These are phyloP conservation scores for Aspergillus pseudoglaucus DNA, from an alignment of 2,329 filamentous ascomycete species.

Conservation along the genomic window DNA sequence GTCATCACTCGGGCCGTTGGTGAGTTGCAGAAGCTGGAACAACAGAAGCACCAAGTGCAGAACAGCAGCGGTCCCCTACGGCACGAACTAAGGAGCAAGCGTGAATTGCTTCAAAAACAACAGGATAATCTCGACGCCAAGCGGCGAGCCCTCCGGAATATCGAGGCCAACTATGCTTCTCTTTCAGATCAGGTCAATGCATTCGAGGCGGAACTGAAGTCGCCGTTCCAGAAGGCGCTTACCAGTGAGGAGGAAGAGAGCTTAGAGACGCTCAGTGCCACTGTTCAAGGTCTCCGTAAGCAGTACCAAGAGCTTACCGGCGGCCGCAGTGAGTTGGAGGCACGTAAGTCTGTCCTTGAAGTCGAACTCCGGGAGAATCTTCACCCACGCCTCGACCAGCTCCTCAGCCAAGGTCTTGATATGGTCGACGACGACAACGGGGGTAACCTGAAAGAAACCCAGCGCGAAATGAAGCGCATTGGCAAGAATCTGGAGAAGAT, in stretches of 20 bases:
- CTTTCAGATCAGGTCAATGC: constrained; percentile 68
- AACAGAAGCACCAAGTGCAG: constrained; percentile 69
- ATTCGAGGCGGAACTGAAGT: constrained; percentile 72
- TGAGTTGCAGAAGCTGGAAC: constrained; percentile 74
- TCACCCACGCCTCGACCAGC: constrained; percentile 76
- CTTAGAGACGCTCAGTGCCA: constrained; percentile 63
- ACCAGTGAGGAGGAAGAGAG: constrained; percentile 74
- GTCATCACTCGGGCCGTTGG: constrained; percentile 82
- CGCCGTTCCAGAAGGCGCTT: constrained; percentile 88
- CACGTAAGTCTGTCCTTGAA: constrained; percentile 74
- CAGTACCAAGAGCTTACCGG: constrained; percentile 70
- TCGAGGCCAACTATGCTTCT: constrained; percentile 68
- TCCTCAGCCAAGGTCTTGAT: constrained; percentile 70
- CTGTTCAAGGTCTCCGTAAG: constrained; percentile 67
- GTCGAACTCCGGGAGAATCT: constrained; percentile 85
- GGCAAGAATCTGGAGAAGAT: constrained; percentile 62
- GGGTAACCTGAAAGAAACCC: constrained; percentile 67
- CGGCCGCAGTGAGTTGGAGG: constrained; percentile 69
- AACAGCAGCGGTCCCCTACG: constrained; percentile 74
- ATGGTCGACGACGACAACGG: constrained; percentile 50
- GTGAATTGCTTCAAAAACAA: constrained; percentile 66
- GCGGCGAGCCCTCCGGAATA: constrained; percentile 56
- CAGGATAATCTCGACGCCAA: constrained; percentile 69
- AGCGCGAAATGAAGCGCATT: constrained; percentile 73
- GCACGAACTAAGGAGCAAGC: constrained; percentile 68